Conservation (phyloP, 78 protist genomes). For the Capsaspora owczarzaki region DNA sequence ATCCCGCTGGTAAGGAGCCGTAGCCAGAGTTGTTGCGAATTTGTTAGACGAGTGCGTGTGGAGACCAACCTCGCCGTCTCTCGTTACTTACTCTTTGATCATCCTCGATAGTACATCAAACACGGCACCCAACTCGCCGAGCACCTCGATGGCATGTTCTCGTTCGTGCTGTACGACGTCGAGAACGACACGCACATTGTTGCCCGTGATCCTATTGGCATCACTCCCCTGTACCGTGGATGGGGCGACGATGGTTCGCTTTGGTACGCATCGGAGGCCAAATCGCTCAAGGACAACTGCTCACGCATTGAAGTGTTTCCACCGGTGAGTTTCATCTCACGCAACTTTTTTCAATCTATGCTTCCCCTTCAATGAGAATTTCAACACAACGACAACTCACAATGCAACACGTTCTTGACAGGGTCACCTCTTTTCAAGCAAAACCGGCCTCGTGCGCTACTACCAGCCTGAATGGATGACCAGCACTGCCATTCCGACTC, state of each 20-base stretch:
- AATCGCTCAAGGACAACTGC: conserved; percentile 71
- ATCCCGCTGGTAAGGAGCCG: conserved; percentile 15
- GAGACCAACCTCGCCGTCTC: too few species aligned
- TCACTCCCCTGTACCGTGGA: conserved; percentile 68
- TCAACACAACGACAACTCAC: neutral
- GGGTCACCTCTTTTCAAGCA: neutral
- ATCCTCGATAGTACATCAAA: conserved; percentile 32
- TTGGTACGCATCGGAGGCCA: conserved; percentile 75
- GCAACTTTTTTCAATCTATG: neutral
- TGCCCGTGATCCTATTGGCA: conserved; percentile 86
- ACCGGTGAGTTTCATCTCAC: conserved; percentile 44
- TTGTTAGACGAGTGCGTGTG: too few species aligned
- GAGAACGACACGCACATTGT: conserved; percentile 36
- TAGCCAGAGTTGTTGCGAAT: neutral
- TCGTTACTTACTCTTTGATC: too few species aligned
- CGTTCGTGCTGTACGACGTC: conserved; percentile 59
- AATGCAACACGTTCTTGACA: neutral
- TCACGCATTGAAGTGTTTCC: conserved; percentile 55
- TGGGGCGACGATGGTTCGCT: conserved; percentile 55
- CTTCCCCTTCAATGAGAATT: neutral
- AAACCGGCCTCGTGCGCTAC: neutral
- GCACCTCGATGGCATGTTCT: conserved; percentile 63
- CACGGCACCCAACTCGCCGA: conserved; percentile 43
- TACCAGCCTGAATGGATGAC: neutral
- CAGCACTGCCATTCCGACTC: neutral